These are phyloP conservation scores for Centaurea solstitialis DNA, from an alignment of 129 eudicot genomes.

Conservation along the genomic window DNA sequence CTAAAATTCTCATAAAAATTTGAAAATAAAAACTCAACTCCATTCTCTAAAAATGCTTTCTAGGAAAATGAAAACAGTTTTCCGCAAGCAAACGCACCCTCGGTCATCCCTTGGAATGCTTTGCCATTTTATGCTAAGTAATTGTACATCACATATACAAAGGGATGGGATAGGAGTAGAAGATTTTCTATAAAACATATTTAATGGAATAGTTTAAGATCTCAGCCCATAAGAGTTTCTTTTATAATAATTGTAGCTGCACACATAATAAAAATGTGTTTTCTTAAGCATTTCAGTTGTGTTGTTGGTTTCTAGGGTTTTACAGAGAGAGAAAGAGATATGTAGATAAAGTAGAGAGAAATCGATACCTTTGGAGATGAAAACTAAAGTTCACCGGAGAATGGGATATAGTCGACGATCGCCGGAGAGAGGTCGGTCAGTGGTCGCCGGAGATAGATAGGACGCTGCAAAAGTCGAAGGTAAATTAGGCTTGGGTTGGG, in stretches of 20 bases:
- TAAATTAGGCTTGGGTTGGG: not conserved
- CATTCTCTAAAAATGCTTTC: too few relatives aligned
- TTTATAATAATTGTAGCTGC: not conserved
- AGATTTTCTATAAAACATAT: not conserved
- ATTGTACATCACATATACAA: too few relatives aligned
- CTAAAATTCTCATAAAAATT: too few relatives aligned
- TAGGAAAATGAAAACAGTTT: too few relatives aligned
- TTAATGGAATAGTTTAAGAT: not conserved
- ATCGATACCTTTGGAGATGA: too few relatives aligned
- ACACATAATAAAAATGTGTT: not conserved
- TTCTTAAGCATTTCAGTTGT: not conserved
- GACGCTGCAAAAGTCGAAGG: not conserved
- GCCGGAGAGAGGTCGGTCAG: not conserved
- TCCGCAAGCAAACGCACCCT: too few relatives aligned
- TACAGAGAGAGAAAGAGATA: conserved; percentile 16
- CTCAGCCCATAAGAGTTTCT: not conserved
- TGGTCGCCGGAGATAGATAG: not conserved
- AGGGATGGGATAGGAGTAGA: not conserved
- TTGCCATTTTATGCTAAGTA: too few relatives aligned
- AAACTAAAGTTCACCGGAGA: too few relatives aligned
- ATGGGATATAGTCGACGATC: not conserved
- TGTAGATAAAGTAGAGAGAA: too few relatives aligned
- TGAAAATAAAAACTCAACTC: too few relatives aligned
- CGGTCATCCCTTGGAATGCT: too few relatives aligned
- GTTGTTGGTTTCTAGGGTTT: conserved; percentile 34